Evolutionary conservation across 352 stramenopile species (phyloP).

Genomic region (Phytophthora pini): DNA sequence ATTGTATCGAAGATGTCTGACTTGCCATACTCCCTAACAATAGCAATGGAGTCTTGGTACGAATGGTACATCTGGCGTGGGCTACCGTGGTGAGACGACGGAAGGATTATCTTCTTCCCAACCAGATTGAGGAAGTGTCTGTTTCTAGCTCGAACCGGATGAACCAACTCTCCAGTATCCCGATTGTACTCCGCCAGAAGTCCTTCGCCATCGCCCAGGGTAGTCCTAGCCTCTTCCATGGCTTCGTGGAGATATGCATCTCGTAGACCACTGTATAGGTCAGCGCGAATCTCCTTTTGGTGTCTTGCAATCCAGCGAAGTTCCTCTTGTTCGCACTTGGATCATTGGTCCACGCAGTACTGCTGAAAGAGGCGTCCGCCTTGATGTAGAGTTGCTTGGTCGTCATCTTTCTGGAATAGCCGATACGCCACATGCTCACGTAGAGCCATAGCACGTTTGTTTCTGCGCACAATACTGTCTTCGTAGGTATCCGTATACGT

Average conservation of each 20-base stretch:
- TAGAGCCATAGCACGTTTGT: not conserved
- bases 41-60: not conserved
- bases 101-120: not conserved
- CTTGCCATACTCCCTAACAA: not conserved
- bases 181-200: no score
- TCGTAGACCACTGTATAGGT: no score
- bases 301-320: no score
- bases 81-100: not conserved
- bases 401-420: not conserved
- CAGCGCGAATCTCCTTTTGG: no score
- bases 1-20: not conserved
- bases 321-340: no score
- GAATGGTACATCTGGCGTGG: not conserved
- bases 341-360: not conserved
- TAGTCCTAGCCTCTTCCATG: no score
- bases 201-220: no score
- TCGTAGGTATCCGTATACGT: constrained; percentile 11
- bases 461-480: not conserved
- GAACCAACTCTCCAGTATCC: no score
- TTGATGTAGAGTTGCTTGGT: not conserved
- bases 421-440: not conserved
- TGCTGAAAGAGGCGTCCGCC: not conserved
- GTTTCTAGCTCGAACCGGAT: not conserved
- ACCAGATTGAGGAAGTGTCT: not conserved
- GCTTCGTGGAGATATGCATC: no score